These are phyloP conservation scores for Candida sithepensis DNA, from an alignment of 805 yeast genomes.

Conservation along the genomic window DNA sequence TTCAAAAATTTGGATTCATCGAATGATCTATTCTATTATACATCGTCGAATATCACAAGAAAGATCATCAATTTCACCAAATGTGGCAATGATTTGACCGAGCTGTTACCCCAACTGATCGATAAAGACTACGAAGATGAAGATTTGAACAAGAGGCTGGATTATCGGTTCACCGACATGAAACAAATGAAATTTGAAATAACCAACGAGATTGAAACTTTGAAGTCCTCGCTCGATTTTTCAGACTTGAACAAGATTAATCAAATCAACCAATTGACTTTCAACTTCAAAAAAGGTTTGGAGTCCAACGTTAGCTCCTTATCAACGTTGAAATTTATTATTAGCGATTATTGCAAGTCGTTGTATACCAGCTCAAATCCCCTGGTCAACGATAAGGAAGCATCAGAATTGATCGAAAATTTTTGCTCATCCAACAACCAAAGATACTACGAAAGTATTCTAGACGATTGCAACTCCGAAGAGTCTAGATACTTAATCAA, in stretches of 20 bases:
- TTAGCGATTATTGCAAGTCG: neutral
- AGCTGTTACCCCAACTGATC: neutral
- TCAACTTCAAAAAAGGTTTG: slow-evolving; percentile 61
- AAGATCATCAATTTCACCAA: neutral
- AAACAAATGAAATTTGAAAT: slow-evolving; percentile 52
- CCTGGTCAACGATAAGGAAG: neutral
- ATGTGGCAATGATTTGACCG: neutral
- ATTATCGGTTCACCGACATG: slow-evolving; percentile 1
- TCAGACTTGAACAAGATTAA: slow-evolving; percentile 69
- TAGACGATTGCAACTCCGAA: neutral
- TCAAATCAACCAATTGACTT: slow-evolving; percentile 80
- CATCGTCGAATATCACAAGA: neutral
- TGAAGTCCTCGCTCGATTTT: slow-evolving; percentile 55
- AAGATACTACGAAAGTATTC: neutral
- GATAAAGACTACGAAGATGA: slow-evolving; percentile 1
- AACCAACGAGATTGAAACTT: slow-evolving; percentile 64
- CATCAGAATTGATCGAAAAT: neutral
- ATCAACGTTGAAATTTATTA: neutral
- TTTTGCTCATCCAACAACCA: neutral
- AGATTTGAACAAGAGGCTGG: neutral
- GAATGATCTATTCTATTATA: slow-evolving; percentile 1
- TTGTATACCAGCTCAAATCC: neutral
- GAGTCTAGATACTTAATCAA: neutral
- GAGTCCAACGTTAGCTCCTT: neutral
- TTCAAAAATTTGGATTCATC: neutral